Conservation (phyloP, 306 rosid species). For the Nissolia schottii region DNA sequence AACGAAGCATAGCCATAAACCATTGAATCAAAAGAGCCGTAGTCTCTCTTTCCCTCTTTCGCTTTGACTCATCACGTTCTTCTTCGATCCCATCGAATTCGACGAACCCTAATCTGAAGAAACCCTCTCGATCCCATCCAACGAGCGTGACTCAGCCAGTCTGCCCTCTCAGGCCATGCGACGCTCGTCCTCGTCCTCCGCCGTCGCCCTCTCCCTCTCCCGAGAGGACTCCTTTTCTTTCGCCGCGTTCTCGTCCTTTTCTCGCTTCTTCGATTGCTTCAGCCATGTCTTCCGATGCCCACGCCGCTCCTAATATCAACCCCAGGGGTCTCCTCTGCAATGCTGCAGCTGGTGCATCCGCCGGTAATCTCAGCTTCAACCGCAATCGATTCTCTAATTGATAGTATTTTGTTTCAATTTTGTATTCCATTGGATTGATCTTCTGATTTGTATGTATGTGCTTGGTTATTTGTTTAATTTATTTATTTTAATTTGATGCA, state of each 20-base stretch:
- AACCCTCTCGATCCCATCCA: background rate
- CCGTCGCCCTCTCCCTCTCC: constrained; percentile 67
- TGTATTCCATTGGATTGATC: background rate
- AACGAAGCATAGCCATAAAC: background rate
- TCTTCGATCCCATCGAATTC: background rate
- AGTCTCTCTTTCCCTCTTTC: background rate
- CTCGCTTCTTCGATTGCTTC: background rate
- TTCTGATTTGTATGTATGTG: background rate
- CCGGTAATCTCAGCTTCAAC: constrained; percentile 35
- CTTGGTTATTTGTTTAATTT: background rate
- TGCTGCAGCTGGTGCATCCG: constrained; percentile 85
- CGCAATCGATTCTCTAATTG: background rate
- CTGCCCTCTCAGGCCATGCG: constrained; percentile 86
- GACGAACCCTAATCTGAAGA: background rate
- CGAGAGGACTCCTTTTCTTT: constrained; percentile 50
- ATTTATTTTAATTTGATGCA: constrained; percentile 16
- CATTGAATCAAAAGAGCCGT: background rate
- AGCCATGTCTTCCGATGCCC: constrained; percentile 51
- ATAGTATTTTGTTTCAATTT: background rate
- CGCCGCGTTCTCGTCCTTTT: background rate
- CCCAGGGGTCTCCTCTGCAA: constrained; percentile 60
- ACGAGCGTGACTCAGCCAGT: constrained; percentile 5
- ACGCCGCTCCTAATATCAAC: constrained; percentile 40
- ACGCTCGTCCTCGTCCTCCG: constrained; percentile 50
- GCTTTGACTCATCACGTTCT: background rate